Percentiles rank a stretch among this genome's conserved stretches.
These are phyloP conservation scores for Saturnispora mendoncae DNA, from an alignment of 805 yeast species.

Conservation along the genomic window DNA sequence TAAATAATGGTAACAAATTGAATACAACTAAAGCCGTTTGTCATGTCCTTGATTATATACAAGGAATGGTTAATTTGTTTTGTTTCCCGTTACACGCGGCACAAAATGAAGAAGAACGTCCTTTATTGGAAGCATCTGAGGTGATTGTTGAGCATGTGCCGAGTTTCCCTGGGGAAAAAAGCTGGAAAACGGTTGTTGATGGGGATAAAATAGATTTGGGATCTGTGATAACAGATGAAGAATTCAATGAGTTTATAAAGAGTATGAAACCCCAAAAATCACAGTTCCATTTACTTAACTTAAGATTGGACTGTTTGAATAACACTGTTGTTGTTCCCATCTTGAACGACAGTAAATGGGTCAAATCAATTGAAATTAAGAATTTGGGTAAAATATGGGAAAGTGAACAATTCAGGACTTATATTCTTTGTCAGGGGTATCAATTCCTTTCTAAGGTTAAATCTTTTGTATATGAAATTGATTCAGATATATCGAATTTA, in stretches of 20 bases:
- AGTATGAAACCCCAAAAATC: not conserved
- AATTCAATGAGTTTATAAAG: constrained; percentile 3
- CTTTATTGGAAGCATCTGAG: not conserved
- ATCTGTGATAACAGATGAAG: constrained; percentile 1
- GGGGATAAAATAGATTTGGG: not conserved
- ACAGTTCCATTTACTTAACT: not conserved
- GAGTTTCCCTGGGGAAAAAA: not conserved
- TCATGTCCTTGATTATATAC: not conserved
- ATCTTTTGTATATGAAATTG: not conserved
- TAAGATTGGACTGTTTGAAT: constrained; percentile 1
- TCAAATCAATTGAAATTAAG: not conserved
- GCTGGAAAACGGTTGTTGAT: not conserved
- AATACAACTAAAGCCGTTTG: no score
- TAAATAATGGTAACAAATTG: no score
- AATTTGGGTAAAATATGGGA: constrained; percentile 6
- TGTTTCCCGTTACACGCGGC: not conserved
- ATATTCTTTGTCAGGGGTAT: constrained; percentile 2
- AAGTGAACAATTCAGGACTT: constrained; percentile 2
- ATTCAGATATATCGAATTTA: not conserved
- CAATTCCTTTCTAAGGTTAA: not conserved
- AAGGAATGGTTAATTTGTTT: not conserved
- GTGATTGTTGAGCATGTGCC: not conserved
- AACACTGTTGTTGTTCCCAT: constrained; percentile 2
- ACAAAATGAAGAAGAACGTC: not conserved
- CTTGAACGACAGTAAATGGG: not conserved